Conservation (phyloP, 192 early-diverging fungal genomes). For the Backusella luteola region DNA sequence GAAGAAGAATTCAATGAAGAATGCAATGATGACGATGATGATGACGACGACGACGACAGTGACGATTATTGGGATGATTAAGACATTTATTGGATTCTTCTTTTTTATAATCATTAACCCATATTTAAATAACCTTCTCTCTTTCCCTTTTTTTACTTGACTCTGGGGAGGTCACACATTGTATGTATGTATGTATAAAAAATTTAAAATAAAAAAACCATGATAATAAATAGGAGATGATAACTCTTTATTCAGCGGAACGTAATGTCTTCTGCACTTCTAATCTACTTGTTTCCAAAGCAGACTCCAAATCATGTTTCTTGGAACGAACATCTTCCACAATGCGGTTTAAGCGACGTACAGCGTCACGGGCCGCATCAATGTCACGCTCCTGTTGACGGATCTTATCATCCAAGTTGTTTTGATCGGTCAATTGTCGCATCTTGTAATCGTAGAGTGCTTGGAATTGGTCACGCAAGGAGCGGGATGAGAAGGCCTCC, state of each 20-base stretch:
- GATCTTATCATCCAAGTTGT: slow-evolving; percentile 45
- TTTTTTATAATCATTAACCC: not conserved
- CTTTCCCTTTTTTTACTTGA: not conserved
- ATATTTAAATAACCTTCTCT: too few relatives aligned
- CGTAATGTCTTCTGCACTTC: slow-evolving; percentile 44
- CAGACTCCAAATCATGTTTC: slow-evolving; percentile 44
- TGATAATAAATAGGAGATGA: not conserved
- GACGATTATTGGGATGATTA: too few relatives aligned
- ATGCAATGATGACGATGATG: too few relatives aligned
- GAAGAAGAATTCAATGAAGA: not conserved
- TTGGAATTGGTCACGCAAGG: slow-evolving; percentile 42
- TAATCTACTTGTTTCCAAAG: slow-evolving; percentile 43
- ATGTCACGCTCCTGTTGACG: slow-evolving; percentile 52
- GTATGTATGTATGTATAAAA: not conserved
- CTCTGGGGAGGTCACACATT: not conserved
- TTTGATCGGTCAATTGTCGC: slow-evolving; percentile 43
- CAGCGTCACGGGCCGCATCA: slow-evolving; percentile 43
- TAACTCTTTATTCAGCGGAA: slow-evolving; percentile 1
- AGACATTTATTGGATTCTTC: too few relatives aligned
- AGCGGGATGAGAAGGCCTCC: slow-evolving; percentile 28
- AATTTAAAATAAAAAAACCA: not conserved
- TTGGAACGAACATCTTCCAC: slow-evolving; percentile 50
- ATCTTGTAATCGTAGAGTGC: slow-evolving; percentile 55
- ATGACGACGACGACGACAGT: too few relatives aligned
- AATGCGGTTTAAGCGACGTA: slow-evolving; percentile 44